Evolutionary conservation across 2,329 filamentous ascomycete genomes (phyloP).

Genomic region (Clarireedia sp.): DNA sequence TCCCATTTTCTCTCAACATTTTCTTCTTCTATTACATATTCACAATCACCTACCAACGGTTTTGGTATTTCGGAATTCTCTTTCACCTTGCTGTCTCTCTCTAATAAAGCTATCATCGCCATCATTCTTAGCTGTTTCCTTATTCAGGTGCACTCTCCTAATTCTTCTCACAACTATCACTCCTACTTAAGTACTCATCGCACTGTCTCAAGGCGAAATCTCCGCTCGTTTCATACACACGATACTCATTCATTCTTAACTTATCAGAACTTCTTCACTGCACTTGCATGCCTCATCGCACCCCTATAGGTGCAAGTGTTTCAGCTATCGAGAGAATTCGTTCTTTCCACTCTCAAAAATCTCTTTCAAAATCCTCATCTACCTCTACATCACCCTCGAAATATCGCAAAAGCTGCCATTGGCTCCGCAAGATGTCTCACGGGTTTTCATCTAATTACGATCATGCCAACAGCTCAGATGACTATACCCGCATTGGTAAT

Average conservation of each 20-base stretch:
- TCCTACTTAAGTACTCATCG: background rate
- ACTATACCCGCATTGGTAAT: background rate
- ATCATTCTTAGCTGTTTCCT: background rate
- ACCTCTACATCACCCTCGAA: background rate
- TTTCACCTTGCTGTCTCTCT: background rate
- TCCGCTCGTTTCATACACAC: background rate
- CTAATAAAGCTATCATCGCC: background rate
- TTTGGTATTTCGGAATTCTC: background rate
- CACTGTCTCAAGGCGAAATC: background rate
- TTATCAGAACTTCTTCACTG: background rate
- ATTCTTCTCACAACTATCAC: background rate
- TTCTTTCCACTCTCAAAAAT: constrained; percentile 21
- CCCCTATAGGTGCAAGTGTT: constrained; percentile 11
- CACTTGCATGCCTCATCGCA: constrained; percentile 6
- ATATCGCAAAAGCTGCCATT: background rate
- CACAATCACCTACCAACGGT: background rate
- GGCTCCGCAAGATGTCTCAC: constrained; percentile 1
- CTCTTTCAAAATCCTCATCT: background rate
- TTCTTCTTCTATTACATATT: background rate
- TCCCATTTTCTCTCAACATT: background rate
- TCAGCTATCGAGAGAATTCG: constrained; percentile 26
- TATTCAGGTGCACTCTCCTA: background rate
- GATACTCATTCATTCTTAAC: background rate
- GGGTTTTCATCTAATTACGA: background rate
- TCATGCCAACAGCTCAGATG: background rate